Evolutionary conservation across 2,329 filamentous ascomycete species (phyloP), one percentile per base, ranked within the genome.

Genomic region (Exserohilum turcica): DNA sequence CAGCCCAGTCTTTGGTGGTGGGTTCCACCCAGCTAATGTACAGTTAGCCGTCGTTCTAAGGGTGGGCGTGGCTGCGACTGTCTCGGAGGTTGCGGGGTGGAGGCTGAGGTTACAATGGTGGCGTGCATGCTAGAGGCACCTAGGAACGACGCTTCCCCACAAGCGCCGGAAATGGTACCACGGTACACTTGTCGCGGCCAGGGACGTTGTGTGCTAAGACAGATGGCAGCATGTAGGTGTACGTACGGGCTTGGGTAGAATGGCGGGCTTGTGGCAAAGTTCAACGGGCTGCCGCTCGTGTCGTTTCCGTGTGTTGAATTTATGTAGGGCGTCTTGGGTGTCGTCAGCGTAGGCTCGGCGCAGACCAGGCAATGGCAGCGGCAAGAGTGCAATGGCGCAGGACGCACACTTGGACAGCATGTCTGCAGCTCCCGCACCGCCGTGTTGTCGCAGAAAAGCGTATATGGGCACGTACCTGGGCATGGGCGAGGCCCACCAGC

Each of bases 171-270:
- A 12, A 31, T 43, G 12, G 29, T 8, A 43, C 21, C 4, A 24
- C 7, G 21, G 21, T 24, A 24, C 21, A 7, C 29, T 16, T 33
- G 35, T 19, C 16, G 37, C 33, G 36, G 5, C 13, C 19, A 21
- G 31, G 31, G 31, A 35, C 16, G 9, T 28, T 36, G 32, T 24
- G 21, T 7, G 21, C 21, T 5, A 24, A 7, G 21, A 24, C 21
- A 24, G 4, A 7, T 7, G 7, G 21, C 7, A 24, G 7, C 4
- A 24, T 24, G 21, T 24, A 24, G 4, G 21, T 43, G 10, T 43
- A 69, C 67, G 43, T 69, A 71, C 64, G 92, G 92, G 24, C 90
- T 92, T 1, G 92, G 92, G 68, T 96, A 96, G 68, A 83, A 84
- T 2, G 91, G 89, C 38, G 84, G 84, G 19, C 84, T 86, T 43